A percentile compares a stretch with the other conserved stretches of the same genome.
Conservation (phyloP, 2,329 filamentous ascomycete species). For the Colletotrichum theobromicola region DNA sequence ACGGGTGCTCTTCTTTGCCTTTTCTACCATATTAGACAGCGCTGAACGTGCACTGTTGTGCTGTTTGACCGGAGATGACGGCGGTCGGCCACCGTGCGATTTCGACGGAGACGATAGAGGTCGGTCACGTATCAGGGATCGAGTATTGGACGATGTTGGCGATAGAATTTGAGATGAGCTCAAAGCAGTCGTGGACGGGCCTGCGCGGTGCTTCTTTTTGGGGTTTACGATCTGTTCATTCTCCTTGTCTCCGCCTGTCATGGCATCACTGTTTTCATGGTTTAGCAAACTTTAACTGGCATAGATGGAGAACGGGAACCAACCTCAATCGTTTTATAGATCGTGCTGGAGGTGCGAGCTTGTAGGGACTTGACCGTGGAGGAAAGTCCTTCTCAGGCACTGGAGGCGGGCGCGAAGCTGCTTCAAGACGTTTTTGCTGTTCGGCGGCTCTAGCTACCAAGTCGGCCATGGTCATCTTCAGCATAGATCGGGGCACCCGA, state of each 20-base stretch:
- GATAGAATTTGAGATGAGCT: constrained; percentile 71
- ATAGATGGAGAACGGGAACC: constrained; percentile 20
- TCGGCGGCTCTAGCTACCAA: constrained; percentile 63
- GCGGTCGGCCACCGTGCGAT: constrained; percentile 60
- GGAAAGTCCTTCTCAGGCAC: constrained; percentile 56
- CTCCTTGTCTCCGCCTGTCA: constrained; percentile 75
- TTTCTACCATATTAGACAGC: constrained; percentile 64
- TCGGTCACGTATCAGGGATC: constrained; percentile 62
- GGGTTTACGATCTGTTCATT: constrained; percentile 70
- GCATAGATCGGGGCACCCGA: constrained; percentile 80
- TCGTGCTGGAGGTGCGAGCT: constrained; percentile 31
- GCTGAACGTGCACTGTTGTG: constrained; percentile 43
- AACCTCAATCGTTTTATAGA: constrained; percentile 58
- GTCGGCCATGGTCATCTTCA: constrained; percentile 83
- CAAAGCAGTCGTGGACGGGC: constrained; percentile 45
- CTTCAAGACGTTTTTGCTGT: constrained; percentile 40
- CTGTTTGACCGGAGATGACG: constrained; percentile 65
- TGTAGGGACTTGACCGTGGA: constrained; percentile 38
- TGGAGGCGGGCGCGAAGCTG: constrained; percentile 44
- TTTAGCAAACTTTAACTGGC: constrained; percentile 21
- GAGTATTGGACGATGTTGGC: constrained; percentile 82
- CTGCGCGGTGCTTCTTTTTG: constrained; percentile 68
- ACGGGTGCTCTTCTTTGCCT: constrained; percentile 61
- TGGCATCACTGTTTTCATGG: constrained; percentile 59
- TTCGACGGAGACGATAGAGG: constrained; percentile 58